Percentiles rank a stretch among this genome's conserved stretches.
phyloP scores from a whole-genome alignment of 2,329 filamentous ascomycete genomes.

The Colletotrichum sp. region DNA sequence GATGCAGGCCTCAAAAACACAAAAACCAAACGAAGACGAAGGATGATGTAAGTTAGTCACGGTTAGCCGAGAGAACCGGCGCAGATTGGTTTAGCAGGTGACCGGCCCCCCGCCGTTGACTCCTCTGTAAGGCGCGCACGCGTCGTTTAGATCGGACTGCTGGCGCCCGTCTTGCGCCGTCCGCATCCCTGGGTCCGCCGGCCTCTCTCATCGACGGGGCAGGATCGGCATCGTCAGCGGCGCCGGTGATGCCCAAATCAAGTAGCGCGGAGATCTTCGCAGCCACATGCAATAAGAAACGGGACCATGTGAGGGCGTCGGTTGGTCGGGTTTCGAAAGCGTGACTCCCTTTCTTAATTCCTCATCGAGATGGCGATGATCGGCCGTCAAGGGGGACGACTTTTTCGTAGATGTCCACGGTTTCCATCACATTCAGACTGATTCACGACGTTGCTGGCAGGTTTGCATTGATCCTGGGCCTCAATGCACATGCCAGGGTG shows the following conservation, averaged over 20 bases:
- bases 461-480: background rate
- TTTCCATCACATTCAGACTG: background rate
- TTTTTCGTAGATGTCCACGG: background rate
- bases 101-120: background rate
- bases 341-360: background rate
- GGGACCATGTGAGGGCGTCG: background rate
- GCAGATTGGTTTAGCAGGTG: background rate
- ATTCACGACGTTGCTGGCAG: background rate
- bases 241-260: slow-evolving; percentile 5
- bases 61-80: background rate
- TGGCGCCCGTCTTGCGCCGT: background rate
- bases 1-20: background rate
- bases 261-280: slow-evolving; percentile 8
- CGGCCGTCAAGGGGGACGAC: background rate
- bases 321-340: background rate
- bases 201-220: background rate
- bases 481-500: background rate
- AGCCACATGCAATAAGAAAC: background rate
- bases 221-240: slow-evolving; percentile 1
- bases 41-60: background rate
- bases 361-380: background rate
- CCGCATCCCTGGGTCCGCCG: background rate
- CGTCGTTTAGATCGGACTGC: background rate
- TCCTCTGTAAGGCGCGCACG: background rate
- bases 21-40: background rate